A percentile compares a stretch with the other conserved stretches of the same genome.
Conservation (phyloP, 306 rosid species). For the Erythrophleum fordii region DNA sequence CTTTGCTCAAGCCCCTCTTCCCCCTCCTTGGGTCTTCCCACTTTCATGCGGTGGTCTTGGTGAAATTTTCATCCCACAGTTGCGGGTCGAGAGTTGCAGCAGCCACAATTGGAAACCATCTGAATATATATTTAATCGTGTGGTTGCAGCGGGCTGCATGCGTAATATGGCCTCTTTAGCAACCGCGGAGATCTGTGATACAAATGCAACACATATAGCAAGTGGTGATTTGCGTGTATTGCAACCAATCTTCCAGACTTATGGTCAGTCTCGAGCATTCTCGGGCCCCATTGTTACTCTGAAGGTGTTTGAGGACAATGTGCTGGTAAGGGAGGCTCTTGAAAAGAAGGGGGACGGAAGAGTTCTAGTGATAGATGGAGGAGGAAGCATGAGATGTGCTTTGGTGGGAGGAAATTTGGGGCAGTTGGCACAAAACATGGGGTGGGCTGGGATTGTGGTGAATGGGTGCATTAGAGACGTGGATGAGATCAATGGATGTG, state of each 20-base stretch:
- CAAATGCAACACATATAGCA: slow-evolving; percentile 40
- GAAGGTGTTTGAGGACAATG: slow-evolving; percentile 83
- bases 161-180: slow-evolving; percentile 39
- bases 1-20: too few species aligned
- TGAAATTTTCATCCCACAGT: background rate
- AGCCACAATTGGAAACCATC: background rate
- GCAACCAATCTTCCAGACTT: slow-evolving; percentile 55
- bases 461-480: slow-evolving; percentile 90
- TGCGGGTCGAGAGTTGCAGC: too few species aligned
- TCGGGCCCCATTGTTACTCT: slow-evolving; percentile 64
- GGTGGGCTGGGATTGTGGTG: slow-evolving; percentile 82
- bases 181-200: slow-evolving; percentile 53
- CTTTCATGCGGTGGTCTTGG: background rate
- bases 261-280: slow-evolving; percentile 60
- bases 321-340: slow-evolving; percentile 63
- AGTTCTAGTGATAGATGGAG: slow-evolving; percentile 54
- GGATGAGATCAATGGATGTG: slow-evolving; percentile 78
- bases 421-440: slow-evolving; percentile 51
- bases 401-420: slow-evolving; percentile 54
- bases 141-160: slow-evolving; percentile 23
- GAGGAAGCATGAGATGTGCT: slow-evolving; percentile 58
- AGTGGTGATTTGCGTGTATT: slow-evolving; percentile 50
- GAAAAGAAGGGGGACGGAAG: slow-evolving; percentile 68
- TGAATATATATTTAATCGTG: background rate
- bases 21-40: background rate